Evolutionary conservation across 2,329 filamentous ascomycete species (phyloP), one percentile per base, ranked within the genome.

Genomic region (Phoma sp.): DNA sequence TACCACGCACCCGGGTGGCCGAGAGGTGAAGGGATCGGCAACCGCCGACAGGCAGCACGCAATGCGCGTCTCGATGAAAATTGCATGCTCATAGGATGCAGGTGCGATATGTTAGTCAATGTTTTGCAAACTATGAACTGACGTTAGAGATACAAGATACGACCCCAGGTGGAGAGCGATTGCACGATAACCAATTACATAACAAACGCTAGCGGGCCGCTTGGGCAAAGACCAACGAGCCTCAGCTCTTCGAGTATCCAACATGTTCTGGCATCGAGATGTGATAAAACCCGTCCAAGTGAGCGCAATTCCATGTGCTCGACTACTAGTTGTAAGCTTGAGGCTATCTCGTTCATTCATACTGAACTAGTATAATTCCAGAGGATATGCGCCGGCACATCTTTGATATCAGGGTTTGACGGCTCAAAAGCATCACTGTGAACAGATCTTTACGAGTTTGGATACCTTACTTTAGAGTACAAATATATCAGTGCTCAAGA

Each of bases 101-200:
- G 2, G 5, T 6, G 33, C 28, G 34, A 34, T 34, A 5, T 17
- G 12, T 54, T 54, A 54, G 45, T 54, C 51, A 48, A 34, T 23
- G 17, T 11, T 23, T 36, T 23, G 17, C n/a, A 40, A 17, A 25
- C 1, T 10, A 18, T 25, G 48, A 32, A 33, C n/a, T 36, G 29
- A 18, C 15, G 17, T 39, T 30, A 20, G n/a, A 43, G 33, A 45
- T 54, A 54, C 21, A 14, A 15, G 29, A 12, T 29, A 17, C 11
- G 18, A 28, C 39, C 32, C 43, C 7, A 17, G 18, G 51, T 39
- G 48, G 20, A n/a, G 26, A 23, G 34, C 38, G 43, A 47, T 38
- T 43, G 33, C 43, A 40, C 39, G 40, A 51, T 34, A 47, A 14
- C 2, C 9, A 36, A 47, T 53, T 47, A 53, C 50, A 29, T 53